Conservation (phyloP, 2,329 filamentous ascomycete genomes). For the Herpotrichia juniperi region DNA sequence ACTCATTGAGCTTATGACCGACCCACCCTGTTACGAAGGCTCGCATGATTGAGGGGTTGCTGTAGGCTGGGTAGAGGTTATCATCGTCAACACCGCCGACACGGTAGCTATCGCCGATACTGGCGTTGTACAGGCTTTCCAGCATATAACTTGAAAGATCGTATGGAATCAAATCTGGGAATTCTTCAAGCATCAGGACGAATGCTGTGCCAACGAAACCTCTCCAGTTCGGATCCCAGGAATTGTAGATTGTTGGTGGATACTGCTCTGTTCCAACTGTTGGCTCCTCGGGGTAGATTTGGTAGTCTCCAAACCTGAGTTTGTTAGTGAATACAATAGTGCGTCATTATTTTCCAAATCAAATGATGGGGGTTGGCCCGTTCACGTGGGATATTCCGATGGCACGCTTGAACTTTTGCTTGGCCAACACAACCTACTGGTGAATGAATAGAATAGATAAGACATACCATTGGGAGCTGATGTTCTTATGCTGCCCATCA, state of each 20-base stretch:
- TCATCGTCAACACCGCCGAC: conserved; percentile 65
- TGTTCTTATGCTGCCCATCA: conserved; percentile 58
- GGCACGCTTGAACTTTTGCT: too few relatives aligned
- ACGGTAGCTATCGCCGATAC: conserved; percentile 65
- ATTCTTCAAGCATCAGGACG: conserved; percentile 66
- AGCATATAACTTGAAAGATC: conserved; percentile 54
- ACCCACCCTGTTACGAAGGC: conserved; percentile 66
- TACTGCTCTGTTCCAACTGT: conserved; percentile 61
- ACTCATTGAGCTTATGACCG: conserved; percentile 59
- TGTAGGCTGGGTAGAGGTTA: conserved; percentile 68
- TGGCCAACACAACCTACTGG: neutral
- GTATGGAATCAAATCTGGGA: conserved; percentile 53
- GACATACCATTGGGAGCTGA: conserved; percentile 60
- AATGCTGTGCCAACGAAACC: conserved; percentile 67
- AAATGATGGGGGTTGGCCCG: too few relatives aligned
- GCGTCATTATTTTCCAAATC: too few relatives aligned
- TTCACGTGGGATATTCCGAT: too few relatives aligned
- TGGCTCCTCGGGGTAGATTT: conserved; percentile 63
- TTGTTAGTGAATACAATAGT: conserved; percentile 14
- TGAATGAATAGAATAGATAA: neutral
- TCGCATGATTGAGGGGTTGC: conserved; percentile 68
- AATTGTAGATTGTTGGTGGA: conserved; percentile 58
- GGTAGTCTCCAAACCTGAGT: conserved; percentile 54
- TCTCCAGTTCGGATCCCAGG: conserved; percentile 70
- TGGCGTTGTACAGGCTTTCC: conserved; percentile 60